These are phyloP conservation scores for Monosporascus sp. DNA, from an alignment of 2,329 filamentous ascomycete genomes.

Conservation along the genomic window DNA sequence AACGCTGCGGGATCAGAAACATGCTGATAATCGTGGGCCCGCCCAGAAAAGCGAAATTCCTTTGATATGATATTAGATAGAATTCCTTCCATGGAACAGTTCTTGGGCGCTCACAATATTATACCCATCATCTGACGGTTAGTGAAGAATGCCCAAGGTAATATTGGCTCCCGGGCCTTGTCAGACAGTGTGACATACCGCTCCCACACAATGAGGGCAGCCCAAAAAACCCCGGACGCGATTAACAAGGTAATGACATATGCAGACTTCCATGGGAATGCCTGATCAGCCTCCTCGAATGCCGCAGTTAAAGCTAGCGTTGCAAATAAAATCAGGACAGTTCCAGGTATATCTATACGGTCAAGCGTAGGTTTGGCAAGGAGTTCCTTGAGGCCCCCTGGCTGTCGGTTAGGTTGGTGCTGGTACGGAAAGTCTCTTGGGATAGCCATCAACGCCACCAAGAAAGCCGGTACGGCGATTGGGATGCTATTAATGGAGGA, in stretches of 20 bases:
- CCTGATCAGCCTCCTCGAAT: conserved; percentile 15
- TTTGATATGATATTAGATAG: conserved; percentile 2
- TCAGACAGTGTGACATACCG: conserved; percentile 9
- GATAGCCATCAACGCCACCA: conserved; percentile 3
- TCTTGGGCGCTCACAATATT: conserved; percentile 8
- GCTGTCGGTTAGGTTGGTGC: neutral
- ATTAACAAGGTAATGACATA: conserved; percentile 16
- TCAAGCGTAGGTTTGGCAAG: neutral
- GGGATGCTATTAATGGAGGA: conserved; percentile 8
- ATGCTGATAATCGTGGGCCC: conserved; percentile 7
- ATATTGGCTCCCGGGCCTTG: conserved; percentile 10
- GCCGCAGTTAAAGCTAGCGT: conserved; percentile 9
- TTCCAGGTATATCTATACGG: conserved; percentile 13
- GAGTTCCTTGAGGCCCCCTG: neutral
- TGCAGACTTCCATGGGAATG: conserved; percentile 15
- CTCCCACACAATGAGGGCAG: conserved; percentile 11
- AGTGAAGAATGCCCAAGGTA: conserved; percentile 14
- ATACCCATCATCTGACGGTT: conserved; percentile 15
- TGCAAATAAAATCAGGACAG: conserved; percentile 11
- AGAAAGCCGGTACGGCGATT: conserved; percentile 1
- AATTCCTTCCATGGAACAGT: too few species aligned
- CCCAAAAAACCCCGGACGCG: conserved; percentile 12
- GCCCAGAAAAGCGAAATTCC: conserved; percentile 9
- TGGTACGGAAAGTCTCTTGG: conserved; percentile 7
- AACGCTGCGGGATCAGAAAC: conserved; percentile 14